Evolutionary conservation across 257 asterid species (phyloP), one percentile per base, ranked within the genome.

Genomic region (Dorcoceras hygrometricum): DNA sequence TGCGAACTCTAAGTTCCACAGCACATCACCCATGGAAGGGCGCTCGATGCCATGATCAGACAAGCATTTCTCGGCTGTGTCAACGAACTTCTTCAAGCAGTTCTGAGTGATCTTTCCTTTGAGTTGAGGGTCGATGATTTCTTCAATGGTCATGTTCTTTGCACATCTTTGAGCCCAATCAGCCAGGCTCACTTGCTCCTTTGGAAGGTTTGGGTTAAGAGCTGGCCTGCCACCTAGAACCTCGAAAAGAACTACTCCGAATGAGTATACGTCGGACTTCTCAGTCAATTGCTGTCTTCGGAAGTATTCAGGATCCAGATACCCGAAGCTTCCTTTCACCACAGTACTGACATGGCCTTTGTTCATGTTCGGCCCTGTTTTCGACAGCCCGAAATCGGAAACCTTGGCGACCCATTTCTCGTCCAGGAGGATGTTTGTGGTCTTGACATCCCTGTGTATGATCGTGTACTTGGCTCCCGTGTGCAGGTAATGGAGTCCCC

Each of bases 321-420:
- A 91, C 3, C 96, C 98, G 27, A 91, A 88, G 67, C 96, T 91
- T 7, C 96, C 98, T 43, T 91, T 88, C 9, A 91, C 98, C 12
- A 88, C 90, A 0, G 96, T 89, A 73, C 91, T 83, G 10, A 91
- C 89, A 43, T 89, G 98, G 12, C 97, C 95, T 69, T 89, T 81
- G 73, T 87, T 85, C 95, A 85, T 85, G 75, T 83, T 83, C 0
- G 98, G 94, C 9, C 96, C 96, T 0, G 95, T 85, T 69, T 89
- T 91, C 0, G 98, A 91, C 0, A 89, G 79, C 65, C 96, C 98
- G 16, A 91, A 91, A 75, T 91, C 98, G 0, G 98, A 89, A 20
- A 91, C 96, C 83, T 91, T 91, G 3, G 96, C 94, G 0, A 87
- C 96, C 96, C 96, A 91, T 26, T 89, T 89, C 9, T 91, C 95